Percentiles rank a stretch among this genome's conserved stretches.
Conservation (phyloP, 1,284 basidiomycete genomes). For the Microbotryum lychnidis-dioicae region DNA sequence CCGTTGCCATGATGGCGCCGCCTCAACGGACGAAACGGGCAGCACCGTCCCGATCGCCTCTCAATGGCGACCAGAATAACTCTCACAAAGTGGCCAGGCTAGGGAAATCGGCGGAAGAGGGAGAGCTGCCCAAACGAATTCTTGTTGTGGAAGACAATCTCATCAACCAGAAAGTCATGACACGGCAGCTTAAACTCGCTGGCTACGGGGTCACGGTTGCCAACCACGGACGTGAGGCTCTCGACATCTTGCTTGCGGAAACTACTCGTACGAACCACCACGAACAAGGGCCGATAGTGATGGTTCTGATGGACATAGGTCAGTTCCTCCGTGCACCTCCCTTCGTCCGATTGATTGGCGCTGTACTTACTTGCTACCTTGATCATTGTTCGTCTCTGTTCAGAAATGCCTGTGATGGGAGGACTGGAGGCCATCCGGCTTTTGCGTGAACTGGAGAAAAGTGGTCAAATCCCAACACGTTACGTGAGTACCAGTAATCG, state of each 20-base stretch:
- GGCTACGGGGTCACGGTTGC: conserved; percentile 41
- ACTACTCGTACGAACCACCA: not conserved
- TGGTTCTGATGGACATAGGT: conserved; percentile 24
- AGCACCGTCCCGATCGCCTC: no score
- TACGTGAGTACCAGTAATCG: conserved; percentile 4
- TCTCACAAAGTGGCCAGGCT: no score
- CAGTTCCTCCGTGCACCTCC: not conserved
- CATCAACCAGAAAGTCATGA: conserved; percentile 43
- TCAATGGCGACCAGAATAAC: no score
- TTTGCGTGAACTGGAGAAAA: conserved; percentile 18
- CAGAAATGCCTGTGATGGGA: conserved; percentile 26
- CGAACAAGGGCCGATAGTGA: conserved; percentile 2
- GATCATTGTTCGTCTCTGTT: not conserved
- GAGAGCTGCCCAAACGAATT: conserved; percentile 14
- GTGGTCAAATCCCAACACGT: conserved; percentile 4
- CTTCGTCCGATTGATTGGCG: not conserved
- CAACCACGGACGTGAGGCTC: conserved; percentile 42
- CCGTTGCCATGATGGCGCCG: no score
- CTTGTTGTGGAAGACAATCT: conserved; percentile 42
- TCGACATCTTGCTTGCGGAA: conserved; percentile 37
- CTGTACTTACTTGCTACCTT: not conserved
- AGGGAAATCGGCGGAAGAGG: no score
- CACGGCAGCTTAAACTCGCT: conserved; percentile 41
- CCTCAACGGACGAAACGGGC: no score
- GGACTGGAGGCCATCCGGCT: conserved; percentile 24